Percentiles rank a stretch among this genome's conserved stretches.
These are phyloP conservation scores for Homolaphlyctis polyrhiza DNA, from an alignment of 371 early-diverging fungal species.

Conservation along the genomic window DNA sequence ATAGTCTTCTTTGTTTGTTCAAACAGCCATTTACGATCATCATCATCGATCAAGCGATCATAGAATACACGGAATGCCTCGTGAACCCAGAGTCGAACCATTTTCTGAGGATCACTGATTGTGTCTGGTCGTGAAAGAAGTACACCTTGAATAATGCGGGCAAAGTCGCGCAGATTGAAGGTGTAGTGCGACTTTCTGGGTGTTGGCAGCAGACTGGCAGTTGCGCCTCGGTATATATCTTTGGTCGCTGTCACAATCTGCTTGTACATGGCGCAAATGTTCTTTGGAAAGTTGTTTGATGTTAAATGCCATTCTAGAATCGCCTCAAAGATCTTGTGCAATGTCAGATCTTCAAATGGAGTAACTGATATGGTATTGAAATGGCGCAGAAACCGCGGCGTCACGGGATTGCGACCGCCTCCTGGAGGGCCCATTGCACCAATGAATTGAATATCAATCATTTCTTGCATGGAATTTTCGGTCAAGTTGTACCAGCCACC, in stretches of 20 bases:
- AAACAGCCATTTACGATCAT: conserved; percentile 44
- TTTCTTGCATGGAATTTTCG: conserved; percentile 40
- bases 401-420: conserved; percentile 43
- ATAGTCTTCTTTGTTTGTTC: conserved; percentile 23
- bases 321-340: conserved; percentile 41
- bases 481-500: conserved; percentile 48
- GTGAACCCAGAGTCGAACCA: conserved; percentile 46
- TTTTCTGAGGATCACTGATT: conserved; percentile 26
- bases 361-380: conserved; percentile 44
- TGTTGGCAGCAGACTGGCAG: conserved; percentile 43
- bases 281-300: conserved; percentile 25
- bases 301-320: conserved; percentile 50
- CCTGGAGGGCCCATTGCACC: conserved; percentile 54
- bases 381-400: conserved; percentile 43
- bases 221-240: conserved; percentile 39
- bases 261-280: conserved; percentile 21
- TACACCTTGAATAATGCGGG: conserved; percentile 44
- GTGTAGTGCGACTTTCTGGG: conserved; percentile 50
- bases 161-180: conserved; percentile 50
- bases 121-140: conserved; percentile 31
- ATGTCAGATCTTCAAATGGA: conserved; percentile 39
- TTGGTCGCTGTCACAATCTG: conserved; percentile 39
- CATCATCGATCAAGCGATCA: conserved; percentile 49
- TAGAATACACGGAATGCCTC: conserved; percentile 48
- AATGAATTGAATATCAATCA: conserved; percentile 49